Conservation (phyloP, 768 basidiomycete genomes). For the Mycena rosella region DNA sequence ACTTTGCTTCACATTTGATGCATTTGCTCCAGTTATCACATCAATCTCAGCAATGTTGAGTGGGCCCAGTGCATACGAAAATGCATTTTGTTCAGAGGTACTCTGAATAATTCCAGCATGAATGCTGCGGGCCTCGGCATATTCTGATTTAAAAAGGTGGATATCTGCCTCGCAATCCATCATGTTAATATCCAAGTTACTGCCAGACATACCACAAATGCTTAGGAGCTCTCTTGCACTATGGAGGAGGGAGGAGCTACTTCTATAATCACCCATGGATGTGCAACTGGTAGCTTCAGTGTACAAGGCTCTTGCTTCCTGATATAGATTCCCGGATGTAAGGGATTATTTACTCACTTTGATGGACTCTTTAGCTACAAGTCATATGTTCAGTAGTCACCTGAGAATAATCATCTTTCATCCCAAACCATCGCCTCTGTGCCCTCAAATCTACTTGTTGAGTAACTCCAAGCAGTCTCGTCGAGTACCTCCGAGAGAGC, state of each 20-base stretch:
- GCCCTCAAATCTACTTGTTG: too few relatives aligned
- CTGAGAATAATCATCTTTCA: too few relatives aligned
- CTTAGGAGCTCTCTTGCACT: neutral
- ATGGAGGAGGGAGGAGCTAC: neutral
- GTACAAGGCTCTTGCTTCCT: neutral
- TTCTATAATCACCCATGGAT: neutral
- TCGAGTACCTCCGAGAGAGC: too few relatives aligned
- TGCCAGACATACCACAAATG: neutral
- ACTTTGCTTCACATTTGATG: neutral
- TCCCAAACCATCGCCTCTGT: too few relatives aligned
- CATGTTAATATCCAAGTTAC: neutral
- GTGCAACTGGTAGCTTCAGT: neutral
- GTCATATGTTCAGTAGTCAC: too few relatives aligned
- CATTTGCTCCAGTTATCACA: neutral
- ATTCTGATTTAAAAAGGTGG: neutral
- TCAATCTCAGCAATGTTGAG: neutral
- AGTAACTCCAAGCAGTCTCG: too few relatives aligned
- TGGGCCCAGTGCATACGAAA: neutral
- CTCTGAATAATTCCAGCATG: neutral
- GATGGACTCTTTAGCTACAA: too few relatives aligned
- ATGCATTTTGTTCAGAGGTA: neutral
- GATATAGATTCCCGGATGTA: neutral
- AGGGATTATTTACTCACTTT: too few relatives aligned
- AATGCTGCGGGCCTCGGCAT: neutral
- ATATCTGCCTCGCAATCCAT: neutral